phyloP scores from a whole-genome alignment of 176 grass and related monocot species.

The Pontederia paniculata region DNA sequence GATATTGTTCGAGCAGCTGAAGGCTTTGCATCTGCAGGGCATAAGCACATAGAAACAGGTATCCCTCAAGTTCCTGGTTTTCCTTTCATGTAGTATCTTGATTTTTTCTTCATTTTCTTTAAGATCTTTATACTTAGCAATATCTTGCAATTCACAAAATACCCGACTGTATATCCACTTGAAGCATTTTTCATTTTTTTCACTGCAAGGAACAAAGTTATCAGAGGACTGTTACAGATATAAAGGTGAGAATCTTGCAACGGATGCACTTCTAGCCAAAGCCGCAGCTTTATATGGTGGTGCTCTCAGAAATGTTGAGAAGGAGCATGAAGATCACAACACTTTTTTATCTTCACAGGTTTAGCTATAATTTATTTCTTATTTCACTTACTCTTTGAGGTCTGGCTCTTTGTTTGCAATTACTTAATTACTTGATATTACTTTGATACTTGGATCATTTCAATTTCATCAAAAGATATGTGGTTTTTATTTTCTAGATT shows the following conservation, averaged over 20 bases:
- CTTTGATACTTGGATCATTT: too few relatives aligned
- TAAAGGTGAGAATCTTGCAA: slow-evolving; percentile 63
- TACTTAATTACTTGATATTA: too few relatives aligned
- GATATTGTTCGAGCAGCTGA: slow-evolving; percentile 73
- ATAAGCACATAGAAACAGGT: slow-evolving; percentile 80
- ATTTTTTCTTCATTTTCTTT: slow-evolving; percentile 21
- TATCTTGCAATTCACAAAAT: background rate
- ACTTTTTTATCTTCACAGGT: slow-evolving; percentile 77
- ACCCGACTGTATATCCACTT: slow-evolving; percentile 1
- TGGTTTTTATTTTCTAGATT: too few relatives aligned
- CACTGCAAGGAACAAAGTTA: slow-evolving; percentile 66
- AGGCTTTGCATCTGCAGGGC: slow-evolving; percentile 51
- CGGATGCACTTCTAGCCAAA: slow-evolving; percentile 60
- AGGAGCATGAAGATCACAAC: slow-evolving; percentile 87
- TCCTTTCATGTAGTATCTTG: slow-evolving; percentile 9
- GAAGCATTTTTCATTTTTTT: slow-evolving; percentile 5
- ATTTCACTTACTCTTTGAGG: background rate
- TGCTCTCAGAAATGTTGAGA: slow-evolving; percentile 90
- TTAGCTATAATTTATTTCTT: background rate
- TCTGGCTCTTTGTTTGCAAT: too few relatives aligned
- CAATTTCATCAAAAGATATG: too few relatives aligned
- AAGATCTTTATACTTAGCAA: slow-evolving; percentile 2
- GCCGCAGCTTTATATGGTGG: slow-evolving; percentile 73
- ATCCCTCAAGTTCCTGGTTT: background rate
- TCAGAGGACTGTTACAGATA: slow-evolving; percentile 98